Conservation (phyloP, 2,329 filamentous ascomycete species). For the Calonectria henricotiae region DNA sequence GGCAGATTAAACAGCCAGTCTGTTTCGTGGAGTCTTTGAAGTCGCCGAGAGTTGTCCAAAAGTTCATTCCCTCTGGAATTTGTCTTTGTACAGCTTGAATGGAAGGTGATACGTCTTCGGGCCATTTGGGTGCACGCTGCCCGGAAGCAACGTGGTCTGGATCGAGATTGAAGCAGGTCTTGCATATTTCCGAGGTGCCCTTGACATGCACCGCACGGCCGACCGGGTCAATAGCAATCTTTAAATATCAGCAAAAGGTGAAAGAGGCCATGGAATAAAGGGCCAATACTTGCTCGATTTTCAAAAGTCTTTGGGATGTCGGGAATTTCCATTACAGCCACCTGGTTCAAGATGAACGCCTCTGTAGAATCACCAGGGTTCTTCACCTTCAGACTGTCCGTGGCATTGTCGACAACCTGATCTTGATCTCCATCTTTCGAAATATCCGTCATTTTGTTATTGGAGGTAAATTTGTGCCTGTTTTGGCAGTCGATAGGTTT, state of each 20-base stretch:
- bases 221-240: constrained; percentile 3
- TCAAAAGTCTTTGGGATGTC: background rate
- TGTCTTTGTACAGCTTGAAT: background rate
- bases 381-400: too few relatives aligned
- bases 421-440: background rate
- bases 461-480: background rate
- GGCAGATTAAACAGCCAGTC: constrained; percentile 6
- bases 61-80: background rate
- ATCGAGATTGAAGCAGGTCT: constrained; percentile 9
- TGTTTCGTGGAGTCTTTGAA: background rate
- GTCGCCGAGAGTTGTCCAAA: constrained; percentile 15
- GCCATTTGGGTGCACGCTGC: background rate
- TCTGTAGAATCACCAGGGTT: background rate
- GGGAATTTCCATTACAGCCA: background rate
- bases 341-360: background rate
- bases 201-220: constrained; percentile 1
- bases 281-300: background rate
- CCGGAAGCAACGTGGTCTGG: background rate
- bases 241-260: background rate
- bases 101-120: background rate
- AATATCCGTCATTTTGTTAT: background rate
- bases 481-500: background rate
- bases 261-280: background rate
- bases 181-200: constrained; percentile 1
- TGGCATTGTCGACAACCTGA: background rate